Conservation (phyloP, 2,329 filamentous ascomycete species). For the Ophioceras dolichostomum region DNA sequence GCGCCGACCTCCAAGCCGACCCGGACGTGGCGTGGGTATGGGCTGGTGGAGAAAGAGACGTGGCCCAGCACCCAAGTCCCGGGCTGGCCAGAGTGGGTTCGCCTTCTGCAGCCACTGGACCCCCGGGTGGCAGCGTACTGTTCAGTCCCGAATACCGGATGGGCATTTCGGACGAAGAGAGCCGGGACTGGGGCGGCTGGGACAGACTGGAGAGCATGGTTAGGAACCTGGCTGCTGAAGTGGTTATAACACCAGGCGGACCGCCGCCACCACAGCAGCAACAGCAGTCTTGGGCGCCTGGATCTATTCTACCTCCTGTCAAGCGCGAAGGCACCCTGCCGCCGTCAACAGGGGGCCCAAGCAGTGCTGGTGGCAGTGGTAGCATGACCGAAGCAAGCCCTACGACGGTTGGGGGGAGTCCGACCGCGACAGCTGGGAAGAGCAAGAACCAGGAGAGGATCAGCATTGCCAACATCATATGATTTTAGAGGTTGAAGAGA, state of each 20-base stretch:
- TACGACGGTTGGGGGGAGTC: conserved; percentile 15
- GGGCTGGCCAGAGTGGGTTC: conserved; percentile 2
- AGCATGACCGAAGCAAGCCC: no score
- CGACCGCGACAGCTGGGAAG: conserved; percentile 15
- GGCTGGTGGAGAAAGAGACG: conserved; percentile 46
- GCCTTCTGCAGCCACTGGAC: conserved; percentile 11
- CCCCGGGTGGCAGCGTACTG: conserved; percentile 23
- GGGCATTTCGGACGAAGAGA: conserved; percentile 42
- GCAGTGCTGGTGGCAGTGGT: conserved; percentile 1
- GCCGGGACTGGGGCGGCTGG: conserved; percentile 71
- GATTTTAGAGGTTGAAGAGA: no score
- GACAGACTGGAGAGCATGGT: conserved; percentile 55
- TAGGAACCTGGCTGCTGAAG: conserved; percentile 33
- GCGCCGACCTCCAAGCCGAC: conserved; percentile 75
- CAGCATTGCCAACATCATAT: conserved; percentile 33
- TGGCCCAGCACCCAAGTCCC: conserved; percentile 7
- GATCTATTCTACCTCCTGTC: conserved; percentile 14
- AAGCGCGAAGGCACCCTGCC: no score
- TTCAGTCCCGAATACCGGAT: conserved; percentile 35
- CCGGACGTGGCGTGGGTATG: conserved; percentile 74
- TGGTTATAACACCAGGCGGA: conserved; percentile 6
- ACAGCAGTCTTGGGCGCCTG: conserved; percentile 2
- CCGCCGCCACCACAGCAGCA: conserved; percentile 3
- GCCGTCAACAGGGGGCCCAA: no score
- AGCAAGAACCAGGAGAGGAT: conserved; percentile 29